A percentile compares a stretch with the other conserved stretches of the same genome.
Evolutionary conservation across 2,329 filamentous ascomycete genomes (phyloP).

Genomic region (Curvularia lunata): DNA sequence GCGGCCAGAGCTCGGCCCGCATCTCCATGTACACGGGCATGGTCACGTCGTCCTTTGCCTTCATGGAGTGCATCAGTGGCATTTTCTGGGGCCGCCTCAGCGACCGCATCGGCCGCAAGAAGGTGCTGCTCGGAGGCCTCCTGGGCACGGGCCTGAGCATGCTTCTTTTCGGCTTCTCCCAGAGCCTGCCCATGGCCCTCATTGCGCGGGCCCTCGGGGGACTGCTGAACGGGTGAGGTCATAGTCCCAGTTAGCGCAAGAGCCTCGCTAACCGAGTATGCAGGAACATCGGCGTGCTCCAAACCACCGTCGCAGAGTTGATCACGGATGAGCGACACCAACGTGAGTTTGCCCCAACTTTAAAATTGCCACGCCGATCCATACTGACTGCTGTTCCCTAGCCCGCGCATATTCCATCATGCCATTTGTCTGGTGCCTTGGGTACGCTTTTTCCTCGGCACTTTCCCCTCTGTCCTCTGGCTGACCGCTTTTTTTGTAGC

Average conservation of each 20-base stretch:
- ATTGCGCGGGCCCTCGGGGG: constrained; percentile 88
- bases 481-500: constrained; percentile 54
- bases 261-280: constrained; percentile 41
- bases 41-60: constrained; percentile 94
- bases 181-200: constrained; percentile 80
- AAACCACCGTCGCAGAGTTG: constrained; percentile 93
- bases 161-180: constrained; percentile 88
- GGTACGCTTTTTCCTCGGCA: constrained; percentile 58
- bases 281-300: constrained; percentile 91
- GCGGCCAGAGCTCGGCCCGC: constrained; percentile 76
- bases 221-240: constrained; percentile 82
- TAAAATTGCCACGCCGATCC: constrained; percentile 11
- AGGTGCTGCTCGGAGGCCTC: constrained; percentile 87
- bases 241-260: constrained; percentile 32
- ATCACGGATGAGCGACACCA: constrained; percentile 94
- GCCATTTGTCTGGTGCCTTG: constrained; percentile 97
- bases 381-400: constrained; percentile 48
- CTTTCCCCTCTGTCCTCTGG: constrained; percentile 14
- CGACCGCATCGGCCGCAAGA: constrained; percentile 90
- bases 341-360: constrained; percentile 61
- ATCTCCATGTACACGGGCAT: constrained; percentile 94
- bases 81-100: constrained; percentile 93
- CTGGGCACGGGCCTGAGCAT: constrained; percentile 92
- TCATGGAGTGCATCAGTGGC: constrained; percentile 92
- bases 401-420: constrained; percentile 95